These are phyloP conservation scores for Cladosporium sp. DNA, from an alignment of 2,329 filamentous ascomycete species.

Conservation along the genomic window DNA sequence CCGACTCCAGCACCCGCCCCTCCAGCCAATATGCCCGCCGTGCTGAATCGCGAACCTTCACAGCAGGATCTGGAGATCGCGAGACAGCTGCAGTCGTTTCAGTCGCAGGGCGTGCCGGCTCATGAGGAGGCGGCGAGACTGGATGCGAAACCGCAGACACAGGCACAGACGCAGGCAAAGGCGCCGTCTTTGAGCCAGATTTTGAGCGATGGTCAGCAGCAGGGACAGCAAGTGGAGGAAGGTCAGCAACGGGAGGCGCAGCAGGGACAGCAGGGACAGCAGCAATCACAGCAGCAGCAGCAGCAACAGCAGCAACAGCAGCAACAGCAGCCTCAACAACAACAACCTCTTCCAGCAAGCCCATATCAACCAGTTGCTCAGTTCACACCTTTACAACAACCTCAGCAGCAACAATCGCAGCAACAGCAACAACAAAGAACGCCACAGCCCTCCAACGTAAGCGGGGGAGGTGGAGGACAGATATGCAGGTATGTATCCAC, in stretches of 20 bases:
- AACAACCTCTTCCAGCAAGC: constrained; percentile 1
- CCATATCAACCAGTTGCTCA: constrained; percentile 10
- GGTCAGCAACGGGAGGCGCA: neutral
- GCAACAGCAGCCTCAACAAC: constrained; percentile 2
- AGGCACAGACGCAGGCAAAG: too few relatives aligned
- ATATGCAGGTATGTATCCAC: constrained; percentile 61
- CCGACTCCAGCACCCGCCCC: constrained; percentile 2
- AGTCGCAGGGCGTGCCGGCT: constrained; percentile 35
- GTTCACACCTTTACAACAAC: constrained; percentile 10
- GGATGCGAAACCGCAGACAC: constrained; percentile 12
- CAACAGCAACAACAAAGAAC: neutral
- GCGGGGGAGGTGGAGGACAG: constrained; percentile 48
- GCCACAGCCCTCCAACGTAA: neutral
- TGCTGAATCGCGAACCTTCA: constrained; percentile 41
- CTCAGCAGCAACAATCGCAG: constrained; percentile 2
- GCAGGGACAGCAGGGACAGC: constrained; percentile 4
- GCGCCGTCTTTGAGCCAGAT: constrained; percentile 4
- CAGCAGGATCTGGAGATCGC: constrained; percentile 49
- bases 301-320: constrained; percentile 1
- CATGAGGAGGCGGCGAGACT: constrained; percentile 17
- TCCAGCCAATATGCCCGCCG: constrained; percentile 21
- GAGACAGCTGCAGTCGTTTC: constrained; percentile 43
- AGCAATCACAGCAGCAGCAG: constrained; percentile 13
- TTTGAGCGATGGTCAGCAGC: constrained; percentile 8
- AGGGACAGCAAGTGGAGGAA: neutral